Base-by-base conservation (phyloP, 2,329 filamentous ascomycete species). In the Exophiala calicioides region DNA sequence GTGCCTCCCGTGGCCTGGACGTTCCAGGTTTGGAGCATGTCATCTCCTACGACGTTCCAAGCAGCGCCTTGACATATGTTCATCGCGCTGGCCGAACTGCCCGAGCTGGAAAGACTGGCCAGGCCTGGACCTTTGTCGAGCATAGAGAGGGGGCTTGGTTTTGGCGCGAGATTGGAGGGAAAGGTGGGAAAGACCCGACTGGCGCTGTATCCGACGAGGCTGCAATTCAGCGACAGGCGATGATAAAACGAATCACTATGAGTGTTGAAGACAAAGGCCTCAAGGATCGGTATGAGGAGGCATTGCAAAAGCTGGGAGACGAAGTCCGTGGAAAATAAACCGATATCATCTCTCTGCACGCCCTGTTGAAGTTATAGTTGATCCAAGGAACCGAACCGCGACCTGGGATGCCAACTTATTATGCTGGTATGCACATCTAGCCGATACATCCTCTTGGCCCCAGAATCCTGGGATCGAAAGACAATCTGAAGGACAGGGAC, bases 41-140 rank as follows among this genome's bases (percentile, higher is more conserved):
- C 2, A 73, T 98, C 62, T 97, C 97, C 68, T 98, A 91, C 68
- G 93, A 98, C 65, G 82, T 97, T 1, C 93, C 93, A 0, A 83
- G 90, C 19, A 89, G 96, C 64, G 88, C 91, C 3, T 90, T 96
- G 66, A 91, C 96, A 68, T 98, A 98, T 67, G 93, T 98, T 57
- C 93, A 98, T 72, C 84, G 93, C 9, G 91, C 96, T 38, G 93
- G 93, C 65, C 85, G 93, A 69, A 98, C 93, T 8, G 93, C 93
- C 4, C 84, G 93, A 78, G 93, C 93, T 0, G 93, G 93, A 0
- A 81, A 89, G 35, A 77, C 76, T 44, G 93, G 93, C 61, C 1
- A 81, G 82, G 44, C 91, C 1, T 95, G 90, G 88, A 95, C 90
- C 0, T 70, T 98, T 9, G 83, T 95, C 37, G 85, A 84, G 3